Evolutionary conservation across 2,329 filamentous ascomycete species (phyloP).

Genomic region (Colletotrichum sp.): DNA sequence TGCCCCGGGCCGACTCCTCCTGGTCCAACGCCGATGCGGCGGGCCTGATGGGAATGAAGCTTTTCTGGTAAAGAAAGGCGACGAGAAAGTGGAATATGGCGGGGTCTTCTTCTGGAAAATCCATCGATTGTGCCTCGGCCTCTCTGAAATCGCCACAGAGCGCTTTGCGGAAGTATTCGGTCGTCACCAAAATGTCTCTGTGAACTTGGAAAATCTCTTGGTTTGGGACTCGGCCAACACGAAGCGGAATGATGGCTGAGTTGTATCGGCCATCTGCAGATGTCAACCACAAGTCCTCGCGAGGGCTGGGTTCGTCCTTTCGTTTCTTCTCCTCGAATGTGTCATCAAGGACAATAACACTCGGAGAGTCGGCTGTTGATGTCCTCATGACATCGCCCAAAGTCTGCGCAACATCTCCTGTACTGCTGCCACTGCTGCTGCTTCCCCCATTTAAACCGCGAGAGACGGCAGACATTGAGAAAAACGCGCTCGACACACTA

Average conservation of each 20-base stretch:
- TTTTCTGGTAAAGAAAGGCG: constrained; percentile 54
- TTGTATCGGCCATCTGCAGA: constrained; percentile 54
- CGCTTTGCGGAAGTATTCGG: constrained; percentile 54
- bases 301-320: constrained; percentile 40
- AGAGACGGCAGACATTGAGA: constrained; percentile 1
- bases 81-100: constrained; percentile 56
- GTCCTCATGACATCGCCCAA: constrained; percentile 44
- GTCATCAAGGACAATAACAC: constrained; percentile 42
- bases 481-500: not conserved
- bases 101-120: constrained; percentile 56
- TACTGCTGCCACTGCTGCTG: not conserved
- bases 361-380: constrained; percentile 39
- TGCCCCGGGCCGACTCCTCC: constrained; percentile 47
- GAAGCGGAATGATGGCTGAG: constrained; percentile 48
- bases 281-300: constrained; percentile 53
- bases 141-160: constrained; percentile 53
- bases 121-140: constrained; percentile 47
- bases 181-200: constrained; percentile 47
- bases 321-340: constrained; percentile 33
- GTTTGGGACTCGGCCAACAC: constrained; percentile 44
- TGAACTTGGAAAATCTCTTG: constrained; percentile 55
- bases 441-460: not conserved
- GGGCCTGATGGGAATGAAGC: constrained; percentile 50
- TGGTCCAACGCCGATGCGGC: constrained; percentile 43
- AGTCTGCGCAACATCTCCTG: constrained; percentile 23